Evolutionary conservation across 2,329 filamentous ascomycete genomes (phyloP).

Genomic region (Sarocladiaceae sp.): DNA sequence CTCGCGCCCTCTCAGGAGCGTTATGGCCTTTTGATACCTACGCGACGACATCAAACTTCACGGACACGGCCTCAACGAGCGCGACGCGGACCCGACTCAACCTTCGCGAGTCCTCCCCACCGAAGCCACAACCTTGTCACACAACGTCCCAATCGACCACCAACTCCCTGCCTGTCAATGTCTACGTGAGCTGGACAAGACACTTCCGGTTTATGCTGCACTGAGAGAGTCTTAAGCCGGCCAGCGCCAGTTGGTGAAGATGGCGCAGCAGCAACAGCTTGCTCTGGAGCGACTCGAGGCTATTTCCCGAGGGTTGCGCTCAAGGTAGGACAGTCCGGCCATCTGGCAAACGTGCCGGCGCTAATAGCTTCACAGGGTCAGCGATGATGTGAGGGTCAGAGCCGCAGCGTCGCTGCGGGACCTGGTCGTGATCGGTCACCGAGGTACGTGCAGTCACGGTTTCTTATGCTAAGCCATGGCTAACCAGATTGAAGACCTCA

Average conservation of each 20-base stretch:
- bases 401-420: constrained; percentile 49
- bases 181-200: too few species aligned
- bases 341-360: neutral
- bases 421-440: constrained; percentile 47
- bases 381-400: constrained; percentile 46
- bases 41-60: too few species aligned
- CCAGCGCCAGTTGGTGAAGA: constrained; percentile 23
- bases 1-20: too few species aligned
- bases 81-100: too few species aligned
- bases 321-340: constrained; percentile 35
- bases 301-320: constrained; percentile 48
- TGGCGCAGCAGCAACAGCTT: constrained; percentile 43
- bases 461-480: constrained; percentile 3
- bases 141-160: neutral
- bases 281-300: constrained; percentile 50
- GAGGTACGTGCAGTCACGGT: constrained; percentile 35
- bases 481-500: constrained; percentile 53
- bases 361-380: constrained; percentile 21
- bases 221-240: neutral
- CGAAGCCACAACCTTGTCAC: neutral
- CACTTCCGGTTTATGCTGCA: too few species aligned
- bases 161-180: too few species aligned
- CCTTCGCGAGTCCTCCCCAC: too few species aligned
- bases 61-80: too few species aligned
- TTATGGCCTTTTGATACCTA: too few species aligned